These are phyloP conservation scores for Debaryomyces prosopidis DNA, from an alignment of 805 yeast species.

Conservation along the genomic window DNA sequence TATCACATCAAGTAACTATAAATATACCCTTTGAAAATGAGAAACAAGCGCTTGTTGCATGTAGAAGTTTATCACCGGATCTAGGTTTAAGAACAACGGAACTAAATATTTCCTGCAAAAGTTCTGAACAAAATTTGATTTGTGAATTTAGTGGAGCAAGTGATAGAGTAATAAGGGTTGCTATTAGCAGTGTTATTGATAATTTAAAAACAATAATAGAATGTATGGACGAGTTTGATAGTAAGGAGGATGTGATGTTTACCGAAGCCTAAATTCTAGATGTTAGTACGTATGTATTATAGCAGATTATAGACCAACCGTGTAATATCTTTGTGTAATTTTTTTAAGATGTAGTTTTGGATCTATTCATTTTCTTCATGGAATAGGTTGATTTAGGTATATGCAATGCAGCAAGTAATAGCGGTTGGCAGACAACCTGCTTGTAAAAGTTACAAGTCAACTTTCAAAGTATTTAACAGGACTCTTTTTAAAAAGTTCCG, in stretches of 20 bases:
- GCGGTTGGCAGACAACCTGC: too few species aligned
- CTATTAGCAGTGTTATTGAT: constrained; percentile 79
- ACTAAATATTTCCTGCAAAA: constrained; percentile 47
- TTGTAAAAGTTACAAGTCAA: neutral
- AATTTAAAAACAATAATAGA: constrained; percentile 75
- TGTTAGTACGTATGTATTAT: neutral
- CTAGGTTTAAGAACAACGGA: constrained; percentile 77
- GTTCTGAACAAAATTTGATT: constrained; percentile 35
- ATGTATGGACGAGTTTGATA: constrained; percentile 72
- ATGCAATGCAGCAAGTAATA: too few species aligned
- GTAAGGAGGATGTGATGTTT: constrained; percentile 25
- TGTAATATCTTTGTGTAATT: too few species aligned
- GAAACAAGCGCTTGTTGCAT: constrained; percentile 65
- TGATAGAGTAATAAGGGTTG: constrained; percentile 79
- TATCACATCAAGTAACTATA: constrained; percentile 27
- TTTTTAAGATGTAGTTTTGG: too few species aligned
- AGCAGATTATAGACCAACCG: neutral
- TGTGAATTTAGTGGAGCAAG: constrained; percentile 60
- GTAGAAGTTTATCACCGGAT: constrained; percentile 66
- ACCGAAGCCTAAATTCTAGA: neutral
- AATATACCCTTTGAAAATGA: constrained; percentile 62
- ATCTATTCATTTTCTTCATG: too few species aligned
- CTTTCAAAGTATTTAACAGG: neutral
- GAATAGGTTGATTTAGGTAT: too few species aligned
- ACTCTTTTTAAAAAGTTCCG: constrained; percentile 3